Evolutionary conservation across 139 green algal species (phyloP).

Genomic region (Coelastrella sp.): DNA sequence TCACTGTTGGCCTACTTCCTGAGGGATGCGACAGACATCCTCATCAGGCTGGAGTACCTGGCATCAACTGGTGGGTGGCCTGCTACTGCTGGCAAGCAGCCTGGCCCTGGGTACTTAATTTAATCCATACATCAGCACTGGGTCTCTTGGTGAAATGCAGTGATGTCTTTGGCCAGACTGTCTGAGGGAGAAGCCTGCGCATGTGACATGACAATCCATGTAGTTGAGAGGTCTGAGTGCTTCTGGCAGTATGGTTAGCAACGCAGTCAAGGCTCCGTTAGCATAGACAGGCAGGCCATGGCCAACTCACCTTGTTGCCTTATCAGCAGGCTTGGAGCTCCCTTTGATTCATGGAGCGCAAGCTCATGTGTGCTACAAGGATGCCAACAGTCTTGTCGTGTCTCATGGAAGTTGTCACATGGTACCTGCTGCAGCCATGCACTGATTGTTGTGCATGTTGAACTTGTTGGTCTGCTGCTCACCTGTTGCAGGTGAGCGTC

Average conservation of each 20-base stretch:
- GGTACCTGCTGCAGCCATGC: background rate
- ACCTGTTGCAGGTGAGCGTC: slow-evolving; percentile 36
- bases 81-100: background rate
- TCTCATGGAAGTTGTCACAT: background rate
- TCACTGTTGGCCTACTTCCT: slow-evolving; percentile 63
- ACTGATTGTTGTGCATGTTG: background rate
- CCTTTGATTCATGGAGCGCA: too few relatives aligned
- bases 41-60: slow-evolving; percentile 66
- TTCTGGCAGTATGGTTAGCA: too few relatives aligned
- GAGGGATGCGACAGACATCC: slow-evolving; percentile 52
- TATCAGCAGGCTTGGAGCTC: too few relatives aligned
- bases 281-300: too few relatives aligned
- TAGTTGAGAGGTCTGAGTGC: too few relatives aligned
- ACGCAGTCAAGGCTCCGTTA: too few relatives aligned
- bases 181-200: too few relatives aligned
- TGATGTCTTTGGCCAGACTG: background rate
- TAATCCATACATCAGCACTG: background rate
- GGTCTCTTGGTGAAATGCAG: background rate
- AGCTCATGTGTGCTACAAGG: too few relatives aligned
- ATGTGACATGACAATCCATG: too few relatives aligned
- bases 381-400: too few relatives aligned
- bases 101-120: background rate
- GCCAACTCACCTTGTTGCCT: too few relatives aligned
- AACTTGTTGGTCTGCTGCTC: background rate
- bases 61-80: slow-evolving; percentile 45